These are phyloP conservation scores for Astrothelium subdiscretum DNA, from an alignment of 495 filamentous ascomycete genomes.

Conservation along the genomic window DNA sequence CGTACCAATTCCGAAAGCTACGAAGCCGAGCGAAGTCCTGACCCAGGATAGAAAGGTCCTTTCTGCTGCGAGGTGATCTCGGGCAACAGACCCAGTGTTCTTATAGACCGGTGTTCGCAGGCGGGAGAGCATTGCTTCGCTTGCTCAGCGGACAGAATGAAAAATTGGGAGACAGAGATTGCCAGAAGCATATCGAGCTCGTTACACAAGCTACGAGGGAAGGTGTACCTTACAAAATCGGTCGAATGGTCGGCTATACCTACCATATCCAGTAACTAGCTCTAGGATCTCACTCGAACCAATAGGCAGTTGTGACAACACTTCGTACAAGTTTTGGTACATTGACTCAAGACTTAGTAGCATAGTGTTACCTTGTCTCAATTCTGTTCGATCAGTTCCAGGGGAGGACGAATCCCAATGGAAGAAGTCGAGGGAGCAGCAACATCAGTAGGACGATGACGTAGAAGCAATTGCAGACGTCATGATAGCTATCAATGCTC, in stretches of 20 bases:
- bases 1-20: constrained; percentile 35
- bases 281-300: background rate
- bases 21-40: constrained; percentile 42
- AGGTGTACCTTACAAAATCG: too few species aligned
- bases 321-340: too few species aligned
- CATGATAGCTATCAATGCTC: background rate
- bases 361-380: too few species aligned
- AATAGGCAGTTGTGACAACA: too few species aligned
- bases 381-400: too few species aligned
- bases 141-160: too few species aligned
- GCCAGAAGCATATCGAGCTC: too few species aligned
- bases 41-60: constrained; percentile 46
- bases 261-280: background rate
- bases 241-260: background rate
- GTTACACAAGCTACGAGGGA: too few species aligned
- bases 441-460: background rate
- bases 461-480: background rate
- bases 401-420: too few species aligned
- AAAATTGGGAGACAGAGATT: background rate
- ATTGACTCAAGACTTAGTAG: too few species aligned
- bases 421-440: too few species aligned
- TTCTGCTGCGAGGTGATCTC: constrained; percentile 43
- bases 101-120: background rate
- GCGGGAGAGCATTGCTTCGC: background rate
- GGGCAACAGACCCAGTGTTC: constrained; percentile 27